Evolutionary conservation across 805 yeast species (phyloP), one percentile per base, ranked within the genome.

Genomic region (Pichia sporocuriosa): DNA sequence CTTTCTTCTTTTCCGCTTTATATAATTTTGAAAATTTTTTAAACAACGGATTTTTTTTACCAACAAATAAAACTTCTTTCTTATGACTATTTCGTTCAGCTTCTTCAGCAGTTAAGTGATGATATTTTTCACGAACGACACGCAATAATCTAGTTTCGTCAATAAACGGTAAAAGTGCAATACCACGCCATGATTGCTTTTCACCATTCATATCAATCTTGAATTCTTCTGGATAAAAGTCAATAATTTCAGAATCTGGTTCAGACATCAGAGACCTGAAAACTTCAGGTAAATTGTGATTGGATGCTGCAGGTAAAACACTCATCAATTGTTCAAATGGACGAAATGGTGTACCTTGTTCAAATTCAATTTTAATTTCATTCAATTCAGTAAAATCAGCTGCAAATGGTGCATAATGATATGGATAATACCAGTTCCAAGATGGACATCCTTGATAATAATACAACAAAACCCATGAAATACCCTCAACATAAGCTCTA

Each of bases 371-470:
- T 1, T 78, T 67, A 13, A 79, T 57, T 7, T 69, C 74, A 10
- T 60, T 57, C 32, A 83, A 56, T 35, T 78, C 75, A 2, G 61
- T 68, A 54, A 93, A 84, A 60, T 93, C 99, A 6, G 81, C 43
- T 0, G 97, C 97, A 70, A 93, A 89, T 19, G 99, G 99, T 0
- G 98, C 97, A 65, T 93, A 94, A 58, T 93, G 97, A 59, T 81
- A 90, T 0, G 97, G 98, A 55, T 82, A 93, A 61, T 78, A 93
- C 98, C 98, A 93, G 42, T 81, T 81, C 99, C 99, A 93, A 0
- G 97, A 90, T 0, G 96, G 95, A 65, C 97, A 90, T 2, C 97
- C 97, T 62, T 93, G 97, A 61, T 86, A 90, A 64, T 93, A 93
- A 61, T 93, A 93, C 40, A 86, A 64, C 49, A 93, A 68, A 1